Conservation (phyloP, 2,329 filamentous ascomycete species). For the Fusarium odoratissimum region DNA sequence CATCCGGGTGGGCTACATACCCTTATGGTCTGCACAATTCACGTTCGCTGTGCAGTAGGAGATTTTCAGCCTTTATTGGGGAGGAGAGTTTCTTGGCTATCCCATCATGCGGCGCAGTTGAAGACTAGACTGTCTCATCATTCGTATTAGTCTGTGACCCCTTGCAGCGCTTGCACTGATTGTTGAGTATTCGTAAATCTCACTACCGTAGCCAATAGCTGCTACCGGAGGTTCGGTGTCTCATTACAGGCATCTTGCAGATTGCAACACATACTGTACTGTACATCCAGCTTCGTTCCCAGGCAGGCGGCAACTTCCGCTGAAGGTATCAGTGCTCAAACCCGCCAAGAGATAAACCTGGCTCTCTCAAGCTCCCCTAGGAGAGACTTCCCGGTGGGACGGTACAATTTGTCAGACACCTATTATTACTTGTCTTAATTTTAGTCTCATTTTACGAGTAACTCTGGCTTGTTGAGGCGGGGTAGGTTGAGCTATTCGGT, state of each 20-base stretch:
- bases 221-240: not conserved
- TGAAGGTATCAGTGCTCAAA: not conserved
- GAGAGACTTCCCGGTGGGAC: conserved; percentile 13
- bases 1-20: not conserved
- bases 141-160: not conserved
- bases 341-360: conserved; percentile 13
- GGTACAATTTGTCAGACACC: conserved; percentile 12
- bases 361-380: not conserved
- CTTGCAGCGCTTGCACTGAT: conserved; percentile 1
- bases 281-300: not conserved
- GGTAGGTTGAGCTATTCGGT: conserved; percentile 1
- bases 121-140: conserved; percentile 13
- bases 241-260: conserved; percentile 13
- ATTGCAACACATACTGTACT: not conserved
- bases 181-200: conserved; percentile 3
- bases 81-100: not conserved
- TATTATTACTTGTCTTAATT: not conserved
- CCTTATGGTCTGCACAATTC: not conserved
- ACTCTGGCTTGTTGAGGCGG: conserved; percentile 13
- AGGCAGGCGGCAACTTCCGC: conserved; percentile 13
- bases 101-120: conserved; percentile 7
- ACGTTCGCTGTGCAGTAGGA: not conserved
- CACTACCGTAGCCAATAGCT: not conserved
- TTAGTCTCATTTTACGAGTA: conserved; percentile 4
- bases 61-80: not conserved